A percentile compares a stretch with the other conserved stretches of the same genome.
These are phyloP conservation scores for Axilococcus clingmanii DNA, from an alignment of 139 green algal genomes.

Conservation along the genomic window DNA sequence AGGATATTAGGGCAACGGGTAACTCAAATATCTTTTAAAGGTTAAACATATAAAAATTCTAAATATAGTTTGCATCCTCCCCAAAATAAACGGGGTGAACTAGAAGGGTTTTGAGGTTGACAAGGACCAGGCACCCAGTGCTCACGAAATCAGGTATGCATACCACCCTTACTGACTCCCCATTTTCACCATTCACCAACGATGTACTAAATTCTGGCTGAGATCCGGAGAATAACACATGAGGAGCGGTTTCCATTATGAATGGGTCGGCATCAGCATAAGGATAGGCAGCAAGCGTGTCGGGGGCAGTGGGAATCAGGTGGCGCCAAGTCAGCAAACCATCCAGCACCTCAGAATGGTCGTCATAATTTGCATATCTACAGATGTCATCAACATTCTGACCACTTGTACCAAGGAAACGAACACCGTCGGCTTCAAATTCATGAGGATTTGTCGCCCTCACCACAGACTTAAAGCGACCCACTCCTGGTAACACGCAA, in stretches of 20 bases:
- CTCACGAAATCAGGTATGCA: constrained; percentile 65
- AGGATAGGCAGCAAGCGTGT: constrained; percentile 92
- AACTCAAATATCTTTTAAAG: too few species aligned
- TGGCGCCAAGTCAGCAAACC: constrained; percentile 74
- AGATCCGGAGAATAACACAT: constrained; percentile 90
- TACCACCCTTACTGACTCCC: constrained; percentile 49
- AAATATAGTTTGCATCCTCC: neutral
- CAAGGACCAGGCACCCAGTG: constrained; percentile 60
- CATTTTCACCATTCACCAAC: constrained; percentile 28
- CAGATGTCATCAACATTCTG: constrained; percentile 84
- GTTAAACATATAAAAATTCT: too few species aligned
- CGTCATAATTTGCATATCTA: constrained; percentile 37
- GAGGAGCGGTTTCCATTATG: constrained; percentile 69
- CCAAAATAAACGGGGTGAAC: constrained; percentile 66
- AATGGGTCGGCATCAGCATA: constrained; percentile 87
- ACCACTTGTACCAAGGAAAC: constrained; percentile 82
- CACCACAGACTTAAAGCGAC: constrained; percentile 32
- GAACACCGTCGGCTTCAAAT: constrained; percentile 65
- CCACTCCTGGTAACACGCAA: constrained; percentile 66
- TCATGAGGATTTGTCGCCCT: constrained; percentile 86
- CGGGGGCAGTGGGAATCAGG: constrained; percentile 85
- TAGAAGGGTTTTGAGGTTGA: constrained; percentile 77
- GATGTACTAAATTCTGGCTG: constrained; percentile 68
- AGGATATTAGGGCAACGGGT: too few species aligned
- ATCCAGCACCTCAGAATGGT: constrained; percentile 57